Conservation (phyloP, 495 filamentous ascomycete species). For the Cairneyella variabilis region DNA sequence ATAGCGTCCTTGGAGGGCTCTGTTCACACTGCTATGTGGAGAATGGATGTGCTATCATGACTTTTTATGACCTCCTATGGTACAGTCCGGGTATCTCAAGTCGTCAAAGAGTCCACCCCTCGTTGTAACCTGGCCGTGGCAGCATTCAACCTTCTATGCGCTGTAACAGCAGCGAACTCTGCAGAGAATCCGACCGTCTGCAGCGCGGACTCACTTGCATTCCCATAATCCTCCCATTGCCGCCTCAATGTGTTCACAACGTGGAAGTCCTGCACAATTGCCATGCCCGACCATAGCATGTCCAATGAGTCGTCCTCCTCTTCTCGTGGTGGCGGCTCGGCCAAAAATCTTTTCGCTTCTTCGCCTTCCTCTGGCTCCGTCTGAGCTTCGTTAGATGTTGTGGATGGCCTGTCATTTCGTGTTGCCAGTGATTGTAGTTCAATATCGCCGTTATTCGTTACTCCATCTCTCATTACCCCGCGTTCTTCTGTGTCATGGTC, state of each 20-base stretch:
- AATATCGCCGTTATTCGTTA: constrained; percentile 39
- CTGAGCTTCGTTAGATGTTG: constrained; percentile 7
- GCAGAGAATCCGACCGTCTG: constrained; percentile 48
- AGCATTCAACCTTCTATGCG: constrained; percentile 17
- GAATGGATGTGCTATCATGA: too few relatives aligned
- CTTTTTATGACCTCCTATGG: too few relatives aligned
- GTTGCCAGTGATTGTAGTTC: constrained; percentile 43
- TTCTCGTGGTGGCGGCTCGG: constrained; percentile 34
- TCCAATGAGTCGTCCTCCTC: constrained; percentile 47
- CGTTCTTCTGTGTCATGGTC: constrained; percentile 81
- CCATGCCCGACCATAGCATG: constrained; percentile 62
- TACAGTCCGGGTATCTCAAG: constrained; percentile 1
- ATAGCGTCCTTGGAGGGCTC: background rate
- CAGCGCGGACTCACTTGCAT: constrained; percentile 42
- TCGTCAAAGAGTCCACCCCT: constrained; percentile 7
- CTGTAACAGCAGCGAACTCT: constrained; percentile 19
- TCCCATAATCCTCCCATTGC: constrained; percentile 55
- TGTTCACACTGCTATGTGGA: too few relatives aligned
- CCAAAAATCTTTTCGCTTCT: constrained; percentile 35
- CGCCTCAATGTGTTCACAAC: constrained; percentile 61
- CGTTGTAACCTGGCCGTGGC: constrained; percentile 16
- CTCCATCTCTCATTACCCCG: constrained; percentile 56
- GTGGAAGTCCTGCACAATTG: constrained; percentile 64
- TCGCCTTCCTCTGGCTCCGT: constrained; percentile 30
- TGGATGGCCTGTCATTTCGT: constrained; percentile 16